Base-by-base conservation (phyloP, 306 rosid species). In the Dicorynia guianensis region DNA sequence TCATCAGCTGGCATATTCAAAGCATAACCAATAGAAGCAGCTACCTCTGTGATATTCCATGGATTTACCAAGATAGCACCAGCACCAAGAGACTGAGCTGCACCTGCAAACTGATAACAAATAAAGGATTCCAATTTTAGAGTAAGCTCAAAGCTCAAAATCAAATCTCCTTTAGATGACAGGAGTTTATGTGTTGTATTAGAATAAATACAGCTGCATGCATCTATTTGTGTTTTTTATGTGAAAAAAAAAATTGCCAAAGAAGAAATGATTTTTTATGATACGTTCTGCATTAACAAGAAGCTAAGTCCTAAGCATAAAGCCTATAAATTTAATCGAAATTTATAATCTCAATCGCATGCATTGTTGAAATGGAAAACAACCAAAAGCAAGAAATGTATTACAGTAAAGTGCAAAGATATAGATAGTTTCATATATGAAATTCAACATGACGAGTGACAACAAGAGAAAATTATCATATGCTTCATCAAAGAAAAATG, bases 1-100 rank as follows among this genome's bases (percentile, higher is more conserved):
- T 95, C 98, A 35, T 92, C 93, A 53, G 98, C 92, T 47, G 87
- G 86, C 98, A 95, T 92, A 80, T 90, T 86, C 77, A 95, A 85
- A 52, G 98, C 97, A 67, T 95, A 92, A 58, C 90, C 91, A 72
- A 95, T 95, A 72, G 98, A 89, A 80, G 93, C 81, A 63, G 98
- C 96, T 59, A 95, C 97, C 63, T 95, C 98, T 47, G 93, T 88
- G 82, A 92, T 70, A 68, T 95, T 95, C 98, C 98, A 95, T 57
- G 97, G 98, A 81, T 95, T 95, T 60, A 92, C 96, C 81, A 95
- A 95, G 78, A 95, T 47, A 74, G 98, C 98, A 54, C 98, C 98
- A 7, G 97, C 97, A 39, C 98, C 98, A 76, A 95, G 97, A 58
- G 97, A 92, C 86, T 95, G 98, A 43, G 98, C 98, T 38, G 97